Evolutionary conservation across 306 rosid species (phyloP).

Genomic region (Clitoria ternatea): DNA sequence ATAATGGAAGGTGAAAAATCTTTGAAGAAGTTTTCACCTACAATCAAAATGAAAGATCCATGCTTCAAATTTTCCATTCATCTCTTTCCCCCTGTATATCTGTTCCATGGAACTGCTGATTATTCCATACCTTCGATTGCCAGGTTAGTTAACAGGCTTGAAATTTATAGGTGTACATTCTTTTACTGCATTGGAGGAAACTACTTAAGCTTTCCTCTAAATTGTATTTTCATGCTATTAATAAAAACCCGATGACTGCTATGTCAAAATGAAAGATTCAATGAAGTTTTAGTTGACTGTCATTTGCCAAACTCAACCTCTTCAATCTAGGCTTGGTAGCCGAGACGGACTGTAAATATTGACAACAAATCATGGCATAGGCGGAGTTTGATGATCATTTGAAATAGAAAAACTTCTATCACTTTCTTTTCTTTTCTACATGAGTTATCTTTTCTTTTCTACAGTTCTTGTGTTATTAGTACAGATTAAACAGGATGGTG

Average conservation of each 20-base stretch:
- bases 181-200: slow-evolving; percentile 6
- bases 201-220: neutral
- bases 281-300: neutral
- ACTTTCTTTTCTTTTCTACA: slow-evolving; percentile 12
- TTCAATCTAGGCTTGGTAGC: neutral
- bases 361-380: neutral
- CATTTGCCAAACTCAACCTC: neutral
- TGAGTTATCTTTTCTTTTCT: slow-evolving; percentile 16
- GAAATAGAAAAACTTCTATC: neutral
- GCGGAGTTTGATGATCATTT: neutral
- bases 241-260: neutral
- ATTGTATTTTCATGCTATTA: neutral
- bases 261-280: neutral
- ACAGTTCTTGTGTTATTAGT: neutral
- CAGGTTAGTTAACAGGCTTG: slow-evolving; percentile 52
- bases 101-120: slow-evolving; percentile 90
- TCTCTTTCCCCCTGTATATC: slow-evolving; percentile 60
- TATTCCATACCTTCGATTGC: slow-evolving; percentile 79
- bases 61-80: slow-evolving; percentile 42
- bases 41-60: slow-evolving; percentile 60
- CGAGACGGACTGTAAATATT: neutral
- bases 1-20: slow-evolving; percentile 94
- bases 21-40: slow-evolving; percentile 69
- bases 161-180: neutral
- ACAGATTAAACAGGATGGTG: neutral